These are phyloP conservation scores for Ceriops decandra DNA, from an alignment of 345 rosid genomes.

Conservation along the genomic window DNA sequence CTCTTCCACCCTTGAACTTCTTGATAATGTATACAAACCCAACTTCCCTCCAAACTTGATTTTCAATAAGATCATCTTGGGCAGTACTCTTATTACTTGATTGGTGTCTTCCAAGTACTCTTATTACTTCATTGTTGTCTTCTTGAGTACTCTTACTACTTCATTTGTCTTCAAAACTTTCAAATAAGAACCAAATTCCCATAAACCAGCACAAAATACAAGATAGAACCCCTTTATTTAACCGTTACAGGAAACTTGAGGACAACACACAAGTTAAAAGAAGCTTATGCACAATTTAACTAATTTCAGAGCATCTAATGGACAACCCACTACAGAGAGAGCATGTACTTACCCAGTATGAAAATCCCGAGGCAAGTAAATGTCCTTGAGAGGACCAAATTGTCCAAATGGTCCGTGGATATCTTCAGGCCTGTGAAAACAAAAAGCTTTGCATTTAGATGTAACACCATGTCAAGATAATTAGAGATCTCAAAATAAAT, in stretches of 20 bases:
- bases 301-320: neutral
- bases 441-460: neutral
- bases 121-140: slow-evolving; percentile 44
- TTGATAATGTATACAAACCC: slow-evolving; percentile 51
- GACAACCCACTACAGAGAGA: slow-evolving; percentile 3
- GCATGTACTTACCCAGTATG: slow-evolving; percentile 65
- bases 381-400: slow-evolving; percentile 85
- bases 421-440: slow-evolving; percentile 68
- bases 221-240: slow-evolving; percentile 27
- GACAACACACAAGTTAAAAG: slow-evolving; percentile 8
- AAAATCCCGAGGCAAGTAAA: slow-evolving; percentile 88
- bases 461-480: neutral
- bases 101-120: slow-evolving; percentile 35
- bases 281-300: neutral
- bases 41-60: slow-evolving; percentile 38
- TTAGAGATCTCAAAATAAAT: neutral
- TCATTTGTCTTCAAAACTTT: slow-evolving; percentile 75
- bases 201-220: slow-evolving; percentile 36
- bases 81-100: slow-evolving; percentile 40
- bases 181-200: slow-evolving; percentile 61
- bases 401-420: slow-evolving; percentile 69
- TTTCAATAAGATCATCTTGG: slow-evolving; percentile 44
- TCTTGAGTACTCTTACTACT: slow-evolving; percentile 56
- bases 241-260: slow-evolving; percentile 10
- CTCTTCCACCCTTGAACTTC: slow-evolving; percentile 62